Evolutionary conservation across 2,329 filamentous ascomycete species (phyloP).

Genomic region (Pseudopyrenochaeta lycopersici): DNA sequence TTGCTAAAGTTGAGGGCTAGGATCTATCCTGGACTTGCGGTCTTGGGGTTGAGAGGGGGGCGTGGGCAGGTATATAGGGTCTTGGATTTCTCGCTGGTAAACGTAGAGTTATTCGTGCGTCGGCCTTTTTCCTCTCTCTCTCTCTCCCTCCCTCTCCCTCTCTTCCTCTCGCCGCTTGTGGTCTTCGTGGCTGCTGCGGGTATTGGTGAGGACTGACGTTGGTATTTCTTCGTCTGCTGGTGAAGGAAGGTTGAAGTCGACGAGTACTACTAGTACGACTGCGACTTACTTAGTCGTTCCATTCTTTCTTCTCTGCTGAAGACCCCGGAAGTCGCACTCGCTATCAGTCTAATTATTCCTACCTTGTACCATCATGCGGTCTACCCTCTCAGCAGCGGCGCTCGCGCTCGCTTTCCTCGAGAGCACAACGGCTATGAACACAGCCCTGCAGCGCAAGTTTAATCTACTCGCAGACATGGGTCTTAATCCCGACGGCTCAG

Average conservation of each 20-base stretch:
- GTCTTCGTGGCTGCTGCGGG: too few relatives aligned
- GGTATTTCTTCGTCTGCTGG: neutral
- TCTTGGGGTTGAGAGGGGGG: too few relatives aligned
- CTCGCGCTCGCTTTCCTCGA: slow-evolving; percentile 37
- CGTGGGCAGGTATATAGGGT: too few relatives aligned
- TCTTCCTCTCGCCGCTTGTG: too few relatives aligned
- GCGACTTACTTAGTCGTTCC: neutral
- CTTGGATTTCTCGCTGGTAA: too few relatives aligned
- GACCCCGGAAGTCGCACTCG: neutral
- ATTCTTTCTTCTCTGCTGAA: neutral
- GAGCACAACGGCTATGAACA: slow-evolving; percentile 28
- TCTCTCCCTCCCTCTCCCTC: too few relatives aligned
- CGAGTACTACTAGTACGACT: neutral
- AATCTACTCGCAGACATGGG: slow-evolving; percentile 43
- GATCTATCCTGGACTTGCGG: too few relatives aligned
- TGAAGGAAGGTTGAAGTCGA: neutral
- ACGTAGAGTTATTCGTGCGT: too few relatives aligned
- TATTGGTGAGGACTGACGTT: neutral
- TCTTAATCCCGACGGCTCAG: slow-evolving; percentile 40
- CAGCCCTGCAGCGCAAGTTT: slow-evolving; percentile 30
- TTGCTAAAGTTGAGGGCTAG: too few relatives aligned
- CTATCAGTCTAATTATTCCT: neutral
- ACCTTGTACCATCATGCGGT: slow-evolving; percentile 31
- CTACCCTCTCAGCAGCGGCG: slow-evolving; percentile 27
- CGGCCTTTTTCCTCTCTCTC: too few relatives aligned